Evolutionary conservation across 1,284 basidiomycete genomes (phyloP).

Genomic region (Rhodotorula mucilaginosa): DNA sequence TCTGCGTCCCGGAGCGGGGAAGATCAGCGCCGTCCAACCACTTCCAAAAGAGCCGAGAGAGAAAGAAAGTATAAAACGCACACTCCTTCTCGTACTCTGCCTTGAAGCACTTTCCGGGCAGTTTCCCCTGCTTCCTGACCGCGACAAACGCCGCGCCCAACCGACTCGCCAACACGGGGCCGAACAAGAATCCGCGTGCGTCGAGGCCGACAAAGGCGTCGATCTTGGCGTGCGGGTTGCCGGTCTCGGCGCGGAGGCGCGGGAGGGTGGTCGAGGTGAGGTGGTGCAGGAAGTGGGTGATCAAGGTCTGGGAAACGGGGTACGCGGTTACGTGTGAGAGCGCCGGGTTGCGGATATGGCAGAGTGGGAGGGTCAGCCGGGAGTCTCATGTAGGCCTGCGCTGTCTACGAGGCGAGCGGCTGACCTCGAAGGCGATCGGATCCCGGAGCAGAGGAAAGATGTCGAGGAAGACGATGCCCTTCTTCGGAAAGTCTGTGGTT

Average conservation of each 20-base stretch:
- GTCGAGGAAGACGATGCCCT: slow-evolving; percentile 69
- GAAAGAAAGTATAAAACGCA: slow-evolving; percentile 18
- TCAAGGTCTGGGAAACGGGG: slow-evolving; percentile 62
- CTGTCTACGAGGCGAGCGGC: background rate
- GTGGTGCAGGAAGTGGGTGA: slow-evolving; percentile 85
- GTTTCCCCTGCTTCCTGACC: slow-evolving; percentile 89
- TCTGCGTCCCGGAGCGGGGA: background rate
- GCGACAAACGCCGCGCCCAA: slow-evolving; percentile 95
- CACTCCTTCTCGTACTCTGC: slow-evolving; percentile 82
- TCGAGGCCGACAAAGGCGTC: slow-evolving; percentile 95
- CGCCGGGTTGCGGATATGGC: background rate
- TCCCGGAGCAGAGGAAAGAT: slow-evolving; percentile 85
- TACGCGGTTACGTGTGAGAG: background rate
- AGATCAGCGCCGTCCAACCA: background rate
- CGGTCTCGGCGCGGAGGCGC: slow-evolving; percentile 49
- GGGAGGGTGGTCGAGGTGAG: slow-evolving; percentile 74
- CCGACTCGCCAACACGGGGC: slow-evolving; percentile 79
- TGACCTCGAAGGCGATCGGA: slow-evolving; percentile 74
- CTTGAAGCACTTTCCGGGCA: slow-evolving; percentile 78
- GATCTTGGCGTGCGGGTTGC: slow-evolving; percentile 60
- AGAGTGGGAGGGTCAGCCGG: background rate
- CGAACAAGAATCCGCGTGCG: slow-evolving; percentile 79
- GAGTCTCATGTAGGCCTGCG: background rate
- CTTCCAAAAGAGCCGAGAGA: too few species aligned
- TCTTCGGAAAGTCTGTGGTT: slow-evolving; percentile 26